Base-by-base conservation (phyloP, 2,329 filamentous ascomycete species). In the Mycosphaerella arachidis region DNA sequence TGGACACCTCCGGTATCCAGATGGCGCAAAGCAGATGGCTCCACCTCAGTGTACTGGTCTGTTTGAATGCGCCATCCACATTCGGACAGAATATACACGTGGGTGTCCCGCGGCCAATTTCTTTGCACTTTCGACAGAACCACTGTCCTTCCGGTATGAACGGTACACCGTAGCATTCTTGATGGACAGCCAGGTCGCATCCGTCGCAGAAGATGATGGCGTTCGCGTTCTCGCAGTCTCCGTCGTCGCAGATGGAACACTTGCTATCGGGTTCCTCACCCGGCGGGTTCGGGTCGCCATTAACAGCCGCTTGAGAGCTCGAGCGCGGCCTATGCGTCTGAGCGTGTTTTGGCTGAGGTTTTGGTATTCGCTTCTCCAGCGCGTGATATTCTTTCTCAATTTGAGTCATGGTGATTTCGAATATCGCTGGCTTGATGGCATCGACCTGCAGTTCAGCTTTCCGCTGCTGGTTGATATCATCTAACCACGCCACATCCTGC, bases 331-430 rank as follows among this genome's bases (percentile, higher is more conserved):
- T 84, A 72, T 97, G 92, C 3, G 92, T 97, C 76, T 97, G 93
- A 13, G 93, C 92, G 50, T 94, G 92, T 69, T 97, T 97, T 0
- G 93, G 93, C 70, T 96, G 96, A 13, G 92, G 91, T 73, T 99
- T 99, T 0, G 94, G 94, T 71, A 99, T 97, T 62, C 92, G 84
- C 78, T 96, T 97, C 75, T 99, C 94, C 7, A 99, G 80, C 6
- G 91, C 90, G 74, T 97, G 91, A 91, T 94, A 99, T 74, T 97
- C 93, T 76, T 97, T 97, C 75, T 99, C 94, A 61, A 99, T 97
- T 75, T 97, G 97, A 9, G 94, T 99, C 77, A 99, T 95, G 16
- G 92, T 95, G 63, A 97, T 95, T 74, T 99, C 94, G 70, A 99
- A 97, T 54, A 97, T 86, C 63, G 96, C 92, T 20, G 92, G 90